phyloP scores from a whole-genome alignment of 2,329 filamentous ascomycete species.

The Pestalotiopsis sp. region DNA sequence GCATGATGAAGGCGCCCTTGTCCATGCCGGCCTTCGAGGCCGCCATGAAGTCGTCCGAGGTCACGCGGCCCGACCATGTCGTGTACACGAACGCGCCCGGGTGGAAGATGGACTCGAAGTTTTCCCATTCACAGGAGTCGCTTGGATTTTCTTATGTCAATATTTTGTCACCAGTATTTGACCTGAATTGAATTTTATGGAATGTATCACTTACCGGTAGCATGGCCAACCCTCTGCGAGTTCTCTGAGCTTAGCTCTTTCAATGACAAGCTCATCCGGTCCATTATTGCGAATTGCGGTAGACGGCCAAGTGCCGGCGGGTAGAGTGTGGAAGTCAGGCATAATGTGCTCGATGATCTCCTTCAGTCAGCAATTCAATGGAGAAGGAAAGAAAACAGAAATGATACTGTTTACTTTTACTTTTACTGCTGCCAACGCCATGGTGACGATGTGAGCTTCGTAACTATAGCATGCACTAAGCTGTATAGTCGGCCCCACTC shows the following conservation, averaged over 20 bases:
- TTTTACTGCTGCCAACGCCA: background rate
- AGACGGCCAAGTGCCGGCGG: background rate
- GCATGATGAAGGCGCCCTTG: conserved; percentile 46
- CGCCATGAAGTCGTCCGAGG: conserved; percentile 41
- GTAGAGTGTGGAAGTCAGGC: conserved; percentile 1
- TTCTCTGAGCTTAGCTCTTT: conserved; percentile 6
- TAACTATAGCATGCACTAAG: background rate
- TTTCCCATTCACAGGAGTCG: conserved; percentile 55
- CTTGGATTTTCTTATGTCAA: conserved; percentile 15
- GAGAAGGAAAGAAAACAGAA: too few species aligned
- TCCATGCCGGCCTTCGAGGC: conserved; percentile 43
- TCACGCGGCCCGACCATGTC: conserved; percentile 47
- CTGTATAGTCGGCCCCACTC: background rate
- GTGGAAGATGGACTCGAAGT: conserved; percentile 53
- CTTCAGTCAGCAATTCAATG: background rate
- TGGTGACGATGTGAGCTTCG: background rate
- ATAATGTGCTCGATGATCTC: background rate
- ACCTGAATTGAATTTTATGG: too few species aligned
- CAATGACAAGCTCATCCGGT: background rate
- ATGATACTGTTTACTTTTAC: background rate
- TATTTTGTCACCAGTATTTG: background rate
- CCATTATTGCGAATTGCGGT: conserved; percentile 6
- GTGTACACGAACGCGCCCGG: conserved; percentile 51
- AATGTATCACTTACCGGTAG: background rate
- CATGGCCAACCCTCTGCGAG: conserved; percentile 8